Conservation (phyloP, 495 filamentous ascomycete genomes). For the Hypoxylon perforatum region DNA sequence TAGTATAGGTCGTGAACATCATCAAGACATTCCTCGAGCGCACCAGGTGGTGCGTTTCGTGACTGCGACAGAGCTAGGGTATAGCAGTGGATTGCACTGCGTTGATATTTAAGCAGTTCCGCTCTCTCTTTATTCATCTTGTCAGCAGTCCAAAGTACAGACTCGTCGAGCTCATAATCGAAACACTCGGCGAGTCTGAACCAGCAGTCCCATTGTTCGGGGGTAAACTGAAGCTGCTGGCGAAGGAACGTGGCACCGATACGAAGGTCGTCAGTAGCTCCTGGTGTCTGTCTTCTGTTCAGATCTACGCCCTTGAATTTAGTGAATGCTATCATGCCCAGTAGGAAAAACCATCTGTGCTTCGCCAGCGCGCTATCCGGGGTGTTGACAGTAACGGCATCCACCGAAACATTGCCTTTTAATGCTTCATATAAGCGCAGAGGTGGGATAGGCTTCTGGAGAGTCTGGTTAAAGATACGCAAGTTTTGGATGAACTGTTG, state of each 20-base stretch:
- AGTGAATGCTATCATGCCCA: conserved; percentile 86
- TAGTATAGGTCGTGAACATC: conserved; percentile 85
- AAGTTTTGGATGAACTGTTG: conserved; percentile 78
- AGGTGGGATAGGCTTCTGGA: conserved; percentile 85
- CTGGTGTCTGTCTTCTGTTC: conserved; percentile 79
- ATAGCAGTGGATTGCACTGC: conserved; percentile 91
- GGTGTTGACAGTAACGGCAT: conserved; percentile 62
- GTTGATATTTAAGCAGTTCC: conserved; percentile 80
- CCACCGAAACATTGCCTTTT: conserved; percentile 75
- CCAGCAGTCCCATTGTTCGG: conserved; percentile 95
- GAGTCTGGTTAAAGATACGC: conserved; percentile 76
- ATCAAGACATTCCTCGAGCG: conserved; percentile 68
- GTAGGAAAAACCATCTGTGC: conserved; percentile 92
- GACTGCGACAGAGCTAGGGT: conserved; percentile 83
- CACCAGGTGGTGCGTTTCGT: conserved; percentile 70
- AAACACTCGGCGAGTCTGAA: conserved; percentile 92
- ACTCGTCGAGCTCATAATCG: conserved; percentile 90
- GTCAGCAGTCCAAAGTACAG: conserved; percentile 93
- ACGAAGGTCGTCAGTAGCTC: conserved; percentile 85
- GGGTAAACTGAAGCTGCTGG: conserved; percentile 85
- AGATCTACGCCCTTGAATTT: conserved; percentile 79
- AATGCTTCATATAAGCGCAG: conserved; percentile 81
- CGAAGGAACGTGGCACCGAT: conserved; percentile 84
- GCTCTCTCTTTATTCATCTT: conserved; percentile 87
- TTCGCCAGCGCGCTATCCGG: conserved; percentile 70